Base-by-base conservation (phyloP, 139 green algal genomes). In the Marvania coccoides region DNA sequence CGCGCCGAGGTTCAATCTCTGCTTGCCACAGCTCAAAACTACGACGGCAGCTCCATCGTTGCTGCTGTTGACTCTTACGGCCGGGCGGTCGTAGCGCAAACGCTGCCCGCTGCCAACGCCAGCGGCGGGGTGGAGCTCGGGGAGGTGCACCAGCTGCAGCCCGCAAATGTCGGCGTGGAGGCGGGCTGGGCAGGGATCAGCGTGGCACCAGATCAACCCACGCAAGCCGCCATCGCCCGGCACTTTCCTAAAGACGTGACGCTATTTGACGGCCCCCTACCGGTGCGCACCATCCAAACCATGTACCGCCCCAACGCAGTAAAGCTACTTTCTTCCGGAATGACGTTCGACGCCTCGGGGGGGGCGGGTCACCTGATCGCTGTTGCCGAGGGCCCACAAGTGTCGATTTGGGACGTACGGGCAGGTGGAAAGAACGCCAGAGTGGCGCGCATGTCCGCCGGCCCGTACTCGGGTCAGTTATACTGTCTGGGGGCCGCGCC, bases 181-280 rank as follows among this genome's bases (percentile, higher is more conserved):
- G 26, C 40, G 5, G 71, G 71, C 12, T 77, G 71, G 71, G 63
- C 71, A n/a, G 71, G 71, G 30, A 35, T 68, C 15, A 34, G 55
- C 26, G 26, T 77, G 38, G 63, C 71, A 4, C 63, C 63, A 2
- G 42, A 35, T 5, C 26, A 39, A 31, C 63, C 55, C 35, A 38
- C 51, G 3, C 63, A 63, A 59, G 71, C 63, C 5, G 71, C 63
- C 2, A 61, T 77, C 7, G 71, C 71, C 0, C 65, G 71, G 8
- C 46, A 69, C 48, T 77, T 73, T 46, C 46, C 71, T 2, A 63
- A 64, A 23, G 71, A 77, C 34, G 45, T 77, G 5, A 77, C 71
- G 5, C 38, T 77, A 3, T 77, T 77, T 53, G 71, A 77, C 37
- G 56, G 55, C 1, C 24, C 15, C 28, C 28, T 73, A 19, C 34